These are phyloP conservation scores for Trichosanthes truncata DNA, from an alignment of 306 rosid species.

Conservation along the genomic window DNA sequence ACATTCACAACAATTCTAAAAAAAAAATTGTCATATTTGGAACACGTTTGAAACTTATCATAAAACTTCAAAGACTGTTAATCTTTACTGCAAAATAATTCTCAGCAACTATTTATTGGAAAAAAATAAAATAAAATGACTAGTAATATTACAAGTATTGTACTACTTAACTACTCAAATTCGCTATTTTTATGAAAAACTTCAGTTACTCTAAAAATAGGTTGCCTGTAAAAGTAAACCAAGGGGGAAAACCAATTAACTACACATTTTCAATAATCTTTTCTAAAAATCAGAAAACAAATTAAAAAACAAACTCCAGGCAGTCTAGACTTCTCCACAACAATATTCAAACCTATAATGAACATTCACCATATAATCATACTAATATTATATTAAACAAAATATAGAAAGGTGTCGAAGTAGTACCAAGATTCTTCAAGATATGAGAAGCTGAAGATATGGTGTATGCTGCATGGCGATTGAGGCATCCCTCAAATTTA, in stretches of 20 bases:
- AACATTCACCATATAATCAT: background rate
- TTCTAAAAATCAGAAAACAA: background rate
- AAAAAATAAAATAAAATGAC: too few relatives aligned
- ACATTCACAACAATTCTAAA: too few relatives aligned
- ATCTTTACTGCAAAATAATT: too few relatives aligned
- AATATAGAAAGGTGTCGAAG: background rate
- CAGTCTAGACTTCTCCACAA: background rate
- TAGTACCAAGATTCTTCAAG: constrained; percentile 1
- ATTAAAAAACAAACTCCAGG: background rate
- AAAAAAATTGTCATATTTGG: too few relatives aligned
- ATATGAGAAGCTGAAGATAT: background rate
- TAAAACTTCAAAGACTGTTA: too few relatives aligned
- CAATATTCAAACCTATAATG: background rate
- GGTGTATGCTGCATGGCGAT: background rate
- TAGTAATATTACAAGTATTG: background rate
- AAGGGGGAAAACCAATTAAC: background rate
- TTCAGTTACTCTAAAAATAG: background rate
- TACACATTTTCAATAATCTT: background rate
- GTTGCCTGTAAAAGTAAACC: background rate
- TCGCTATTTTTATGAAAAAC: background rate
- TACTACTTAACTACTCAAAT: background rate
- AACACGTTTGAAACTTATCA: too few relatives aligned
- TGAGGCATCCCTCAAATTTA: constrained; percentile 5
- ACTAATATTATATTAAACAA: background rate
- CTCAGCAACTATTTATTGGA: background rate